These are phyloP conservation scores for Boechera divaricarpa DNA, from an alignment of 345 rosid species.

Conservation along the genomic window DNA sequence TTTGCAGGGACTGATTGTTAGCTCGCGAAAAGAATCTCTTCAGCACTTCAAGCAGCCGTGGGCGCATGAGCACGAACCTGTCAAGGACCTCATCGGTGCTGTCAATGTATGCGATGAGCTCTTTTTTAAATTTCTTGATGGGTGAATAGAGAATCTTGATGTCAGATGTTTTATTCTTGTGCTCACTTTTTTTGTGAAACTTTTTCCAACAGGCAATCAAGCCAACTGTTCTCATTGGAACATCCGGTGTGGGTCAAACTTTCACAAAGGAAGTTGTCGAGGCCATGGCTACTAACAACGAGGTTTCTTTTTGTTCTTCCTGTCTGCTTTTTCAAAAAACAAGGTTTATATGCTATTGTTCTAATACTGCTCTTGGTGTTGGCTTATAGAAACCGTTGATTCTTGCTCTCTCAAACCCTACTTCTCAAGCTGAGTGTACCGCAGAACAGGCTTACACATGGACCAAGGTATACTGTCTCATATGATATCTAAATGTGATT, in stretches of 20 bases:
- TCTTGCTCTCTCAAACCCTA: constrained; percentile 94
- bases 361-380: constrained; percentile 31
- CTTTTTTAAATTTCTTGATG: constrained; percentile 18
- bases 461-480: constrained; percentile 63
- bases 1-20: constrained; percentile 83
- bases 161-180: constrained; percentile 4
- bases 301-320: constrained; percentile 52
- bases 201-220: constrained; percentile 69
- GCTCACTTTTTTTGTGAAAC: constrained; percentile 11
- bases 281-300: constrained; percentile 85
- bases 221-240: constrained; percentile 91
- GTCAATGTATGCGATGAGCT: constrained; percentile 60
- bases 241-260: constrained; percentile 92
- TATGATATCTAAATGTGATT: constrained; percentile 34
- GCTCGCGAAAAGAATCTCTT: constrained; percentile 79
- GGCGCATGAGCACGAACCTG: constrained; percentile 89
- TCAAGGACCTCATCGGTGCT: constrained; percentile 69
- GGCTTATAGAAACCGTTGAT: constrained; percentile 80
- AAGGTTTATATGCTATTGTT: neutral
- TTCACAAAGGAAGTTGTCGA: constrained; percentile 90
- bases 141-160: neutral
- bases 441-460: constrained; percentile 98
- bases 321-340: constrained; percentile 7
- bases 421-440: constrained; percentile 96
- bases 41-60: constrained; percentile 96